phyloP scores from a whole-genome alignment of 2,329 filamentous ascomycete genomes.

The Paecilomyces fulvus region DNA sequence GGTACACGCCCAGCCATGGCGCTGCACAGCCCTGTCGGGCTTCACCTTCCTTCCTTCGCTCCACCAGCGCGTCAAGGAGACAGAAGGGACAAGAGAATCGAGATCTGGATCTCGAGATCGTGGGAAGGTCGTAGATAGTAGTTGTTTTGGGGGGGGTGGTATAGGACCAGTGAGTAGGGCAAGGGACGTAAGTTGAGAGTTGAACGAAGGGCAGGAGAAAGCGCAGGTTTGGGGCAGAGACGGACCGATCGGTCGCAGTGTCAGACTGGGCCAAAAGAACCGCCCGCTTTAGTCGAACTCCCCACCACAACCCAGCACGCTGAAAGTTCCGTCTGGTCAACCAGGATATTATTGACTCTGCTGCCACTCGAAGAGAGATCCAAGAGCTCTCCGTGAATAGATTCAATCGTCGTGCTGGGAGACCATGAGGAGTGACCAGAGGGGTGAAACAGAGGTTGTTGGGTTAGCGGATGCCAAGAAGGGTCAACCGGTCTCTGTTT shows the following conservation, averaged over 20 bases:
- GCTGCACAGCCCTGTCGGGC: slow-evolving; percentile 29
- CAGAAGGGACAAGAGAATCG: neutral
- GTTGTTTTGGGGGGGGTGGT: neutral
- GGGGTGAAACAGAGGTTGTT: neutral
- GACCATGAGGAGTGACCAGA: neutral
- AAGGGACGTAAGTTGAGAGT: neutral
- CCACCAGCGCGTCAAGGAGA: neutral
- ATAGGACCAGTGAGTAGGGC: neutral
- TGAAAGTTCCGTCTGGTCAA: too few species aligned
- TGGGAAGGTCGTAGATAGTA: neutral
- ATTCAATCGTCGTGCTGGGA: neutral
- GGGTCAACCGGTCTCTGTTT: neutral
- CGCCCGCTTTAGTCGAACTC: too few species aligned
- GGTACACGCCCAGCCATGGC: slow-evolving; percentile 33
- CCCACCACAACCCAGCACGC: too few species aligned
- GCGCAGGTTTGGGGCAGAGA: slow-evolving; percentile 5
- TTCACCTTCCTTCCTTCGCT: slow-evolving; percentile 15
- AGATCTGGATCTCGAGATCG: neutral
- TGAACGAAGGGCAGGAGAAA: neutral
- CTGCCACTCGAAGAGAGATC: too few species aligned
- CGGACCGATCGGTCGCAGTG: neutral
- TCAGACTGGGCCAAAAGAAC: neutral
- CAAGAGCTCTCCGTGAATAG: too few species aligned
- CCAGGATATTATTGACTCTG: too few species aligned
- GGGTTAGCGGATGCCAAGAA: neutral